A percentile compares a stretch with the other conserved stretches of the same genome.
phyloP scores from a whole-genome alignment of 371 early-diverging fungal genomes.

The Lichtheimia hyalospora region DNA sequence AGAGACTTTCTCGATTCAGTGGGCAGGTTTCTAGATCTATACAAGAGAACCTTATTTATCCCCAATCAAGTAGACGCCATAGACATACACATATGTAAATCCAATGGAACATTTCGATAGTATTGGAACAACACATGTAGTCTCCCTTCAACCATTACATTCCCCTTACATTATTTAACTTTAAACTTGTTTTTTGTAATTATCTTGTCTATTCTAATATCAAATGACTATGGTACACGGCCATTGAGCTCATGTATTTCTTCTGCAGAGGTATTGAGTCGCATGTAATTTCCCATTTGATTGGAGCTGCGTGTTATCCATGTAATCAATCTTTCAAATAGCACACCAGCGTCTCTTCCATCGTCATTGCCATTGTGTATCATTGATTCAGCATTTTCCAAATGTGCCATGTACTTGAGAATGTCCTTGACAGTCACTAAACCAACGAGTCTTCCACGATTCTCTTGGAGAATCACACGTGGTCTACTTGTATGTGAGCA shows the following conservation, averaged over 20 bases:
- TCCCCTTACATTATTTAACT: no score
- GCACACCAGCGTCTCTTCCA: neutral
- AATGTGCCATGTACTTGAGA: conserved; percentile 62
- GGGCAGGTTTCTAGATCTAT: conserved; percentile 33
- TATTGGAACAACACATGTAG: no score
- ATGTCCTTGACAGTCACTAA: conserved; percentile 82
- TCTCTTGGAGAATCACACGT: conserved; percentile 71
- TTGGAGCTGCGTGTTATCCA: neutral
- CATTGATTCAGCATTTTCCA: conserved; percentile 31
- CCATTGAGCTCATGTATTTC: conserved; percentile 20
- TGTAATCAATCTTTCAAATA: neutral
- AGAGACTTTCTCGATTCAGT: conserved; percentile 32
- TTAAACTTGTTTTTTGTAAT: no score
- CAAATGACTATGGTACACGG: neutral
- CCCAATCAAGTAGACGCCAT: neutral
- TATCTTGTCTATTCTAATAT: no score
- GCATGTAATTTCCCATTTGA: conserved; percentile 8
- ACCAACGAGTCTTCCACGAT: conserved; percentile 67
- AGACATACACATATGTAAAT: no score
- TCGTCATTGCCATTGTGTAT: neutral
- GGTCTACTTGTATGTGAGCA: conserved; percentile 49
- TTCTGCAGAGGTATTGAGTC: conserved; percentile 5
- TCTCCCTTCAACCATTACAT: no score
- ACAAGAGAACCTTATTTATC: no score
- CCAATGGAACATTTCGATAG: no score